phyloP scores from a whole-genome alignment of 164 flowering plant species.

The Akebia trifoliata region DNA sequence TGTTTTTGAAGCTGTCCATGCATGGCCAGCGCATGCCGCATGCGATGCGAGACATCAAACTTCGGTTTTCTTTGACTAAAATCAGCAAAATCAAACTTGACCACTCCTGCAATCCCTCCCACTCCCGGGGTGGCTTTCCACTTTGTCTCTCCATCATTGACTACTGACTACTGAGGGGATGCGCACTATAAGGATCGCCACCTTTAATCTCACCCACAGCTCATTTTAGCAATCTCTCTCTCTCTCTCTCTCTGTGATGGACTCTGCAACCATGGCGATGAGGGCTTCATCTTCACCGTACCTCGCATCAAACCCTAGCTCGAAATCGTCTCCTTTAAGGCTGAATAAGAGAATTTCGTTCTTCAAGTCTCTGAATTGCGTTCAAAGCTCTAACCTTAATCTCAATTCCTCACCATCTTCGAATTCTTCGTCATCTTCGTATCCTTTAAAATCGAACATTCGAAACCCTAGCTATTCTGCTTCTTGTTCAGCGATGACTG shows the following conservation, averaged over 20 bases:
- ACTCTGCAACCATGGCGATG: constrained; percentile 26
- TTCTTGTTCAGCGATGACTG: constrained; percentile 34
- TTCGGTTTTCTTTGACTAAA: too few relatives aligned
- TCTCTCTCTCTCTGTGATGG: constrained; percentile 20
- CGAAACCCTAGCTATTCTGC: constrained; percentile 17
- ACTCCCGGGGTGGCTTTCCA: not conserved
- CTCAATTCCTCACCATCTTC: constrained; percentile 8
- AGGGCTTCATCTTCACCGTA: constrained; percentile 19
- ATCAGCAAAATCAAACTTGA: too few relatives aligned
- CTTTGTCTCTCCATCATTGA: too few relatives aligned
- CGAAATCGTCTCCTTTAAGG: not conserved
- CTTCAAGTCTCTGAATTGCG: constrained; percentile 18
- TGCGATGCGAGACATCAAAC: too few relatives aligned
- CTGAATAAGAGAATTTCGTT: not conserved
- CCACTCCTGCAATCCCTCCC: too few relatives aligned
- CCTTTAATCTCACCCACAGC: not conserved
- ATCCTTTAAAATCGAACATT: constrained; percentile 1
- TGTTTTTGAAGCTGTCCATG: too few relatives aligned
- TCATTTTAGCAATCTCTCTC: not conserved
- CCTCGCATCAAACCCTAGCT: constrained; percentile 18
- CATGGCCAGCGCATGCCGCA: too few relatives aligned
- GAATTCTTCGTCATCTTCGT: not conserved
- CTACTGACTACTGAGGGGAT: not conserved
- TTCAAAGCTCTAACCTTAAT: constrained; percentile 18
- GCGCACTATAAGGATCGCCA: constrained; percentile 9